A percentile compares a stretch with the other conserved stretches of the same genome.
These are phyloP conservation scores for Chenopodium suecicum DNA, from an alignment of 148 eudicot species.

Conservation along the genomic window DNA sequence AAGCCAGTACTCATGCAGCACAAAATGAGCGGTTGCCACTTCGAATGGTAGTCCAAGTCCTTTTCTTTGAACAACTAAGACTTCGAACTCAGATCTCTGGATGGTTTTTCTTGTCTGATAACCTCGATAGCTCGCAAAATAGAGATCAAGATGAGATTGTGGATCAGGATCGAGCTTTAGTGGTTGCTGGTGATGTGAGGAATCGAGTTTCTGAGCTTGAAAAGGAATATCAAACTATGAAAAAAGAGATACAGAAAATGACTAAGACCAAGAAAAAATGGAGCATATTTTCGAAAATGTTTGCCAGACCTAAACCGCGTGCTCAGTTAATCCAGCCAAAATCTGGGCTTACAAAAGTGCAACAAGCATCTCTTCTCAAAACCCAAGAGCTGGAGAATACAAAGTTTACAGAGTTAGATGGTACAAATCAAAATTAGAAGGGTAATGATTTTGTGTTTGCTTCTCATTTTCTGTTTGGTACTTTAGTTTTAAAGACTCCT, in stretches of 20 bases:
- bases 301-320: slow-evolving; percentile 42
- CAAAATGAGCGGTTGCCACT: slow-evolving; percentile 77
- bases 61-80: slow-evolving; percentile 69
- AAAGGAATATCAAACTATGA: slow-evolving; percentile 59
- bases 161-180: slow-evolving; percentile 30
- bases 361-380: slow-evolving; percentile 19
- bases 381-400: slow-evolving; percentile 19
- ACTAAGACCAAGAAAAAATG: slow-evolving; percentile 54
- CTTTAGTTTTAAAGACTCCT: not conserved
- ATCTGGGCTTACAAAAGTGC: slow-evolving; percentile 18
- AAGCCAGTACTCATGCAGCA: slow-evolving; percentile 79
- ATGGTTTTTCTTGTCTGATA: slow-evolving; percentile 70
- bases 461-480: not conserved
- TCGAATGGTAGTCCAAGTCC: slow-evolving; percentile 70
- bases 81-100: slow-evolving; percentile 71
- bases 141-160: slow-evolving; percentile 30
- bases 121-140: slow-evolving; percentile 45
- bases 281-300: slow-evolving; percentile 49
- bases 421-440: slow-evolving; percentile 1
- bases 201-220: slow-evolving; percentile 67
- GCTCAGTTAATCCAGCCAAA: slow-evolving; percentile 26
- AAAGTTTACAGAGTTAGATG: not conserved
- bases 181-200: slow-evolving; percentile 41
- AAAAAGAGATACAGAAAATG: slow-evolving; percentile 54
- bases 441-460: not conserved